A percentile compares a stretch with the other conserved stretches of the same genome.
phyloP scores from a whole-genome alignment of 257 asterid genomes.

The Striga asiatica region DNA sequence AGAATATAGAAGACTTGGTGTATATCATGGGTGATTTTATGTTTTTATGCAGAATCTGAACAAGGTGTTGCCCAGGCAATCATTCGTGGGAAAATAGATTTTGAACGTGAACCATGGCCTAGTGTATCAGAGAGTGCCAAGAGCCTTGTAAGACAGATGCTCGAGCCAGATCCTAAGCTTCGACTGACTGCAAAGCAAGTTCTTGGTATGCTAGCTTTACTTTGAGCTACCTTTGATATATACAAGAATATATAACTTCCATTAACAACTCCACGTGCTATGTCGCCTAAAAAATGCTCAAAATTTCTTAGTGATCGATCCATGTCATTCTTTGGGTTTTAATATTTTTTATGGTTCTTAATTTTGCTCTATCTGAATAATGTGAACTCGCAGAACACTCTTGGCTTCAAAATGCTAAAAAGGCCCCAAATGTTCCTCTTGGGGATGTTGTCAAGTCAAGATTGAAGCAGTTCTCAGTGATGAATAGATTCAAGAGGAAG shows the following conservation, averaged over 20 bases:
- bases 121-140: slow-evolving; percentile 70
- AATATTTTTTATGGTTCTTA: background rate
- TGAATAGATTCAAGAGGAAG: slow-evolving; percentile 97
- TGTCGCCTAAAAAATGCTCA: background rate
- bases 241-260: background rate
- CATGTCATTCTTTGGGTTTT: background rate
- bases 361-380: background rate
- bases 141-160: too few relatives aligned
- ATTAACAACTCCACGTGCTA: background rate
- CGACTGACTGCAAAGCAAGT: slow-evolving; percentile 82
- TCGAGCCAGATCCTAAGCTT: slow-evolving; percentile 74
- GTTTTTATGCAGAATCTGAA: slow-evolving; percentile 9
- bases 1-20: slow-evolving; percentile 1
- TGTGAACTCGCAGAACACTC: slow-evolving; percentile 51
- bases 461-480: slow-evolving; percentile 88
- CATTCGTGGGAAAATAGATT: slow-evolving; percentile 69
- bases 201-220: slow-evolving; percentile 40
- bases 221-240: background rate
- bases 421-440: slow-evolving; percentile 93
- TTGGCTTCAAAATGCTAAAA: slow-evolving; percentile 93
- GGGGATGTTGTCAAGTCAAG: slow-evolving; percentile 96
- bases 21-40: background rate
- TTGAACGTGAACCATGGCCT: slow-evolving; percentile 90
- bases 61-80: too few relatives aligned
- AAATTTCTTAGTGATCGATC: background rate